Conservation (phyloP, 2,329 filamentous ascomycete species). For the Metarhizium brunneum region DNA sequence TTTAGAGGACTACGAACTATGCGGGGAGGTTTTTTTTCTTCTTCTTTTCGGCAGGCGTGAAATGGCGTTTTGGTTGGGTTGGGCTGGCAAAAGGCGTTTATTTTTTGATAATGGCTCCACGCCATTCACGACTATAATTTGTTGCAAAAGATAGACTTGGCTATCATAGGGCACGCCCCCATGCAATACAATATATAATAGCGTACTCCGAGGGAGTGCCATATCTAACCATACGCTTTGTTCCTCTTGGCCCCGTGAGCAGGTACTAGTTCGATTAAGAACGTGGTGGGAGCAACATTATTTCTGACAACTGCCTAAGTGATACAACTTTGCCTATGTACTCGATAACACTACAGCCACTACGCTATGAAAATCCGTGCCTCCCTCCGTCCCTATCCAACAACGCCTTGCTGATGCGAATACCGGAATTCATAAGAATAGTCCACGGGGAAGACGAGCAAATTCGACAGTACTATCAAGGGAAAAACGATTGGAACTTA, state of each 20-base stretch:
- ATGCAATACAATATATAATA: neutral
- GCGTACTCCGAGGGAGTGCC: neutral
- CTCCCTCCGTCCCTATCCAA: neutral
- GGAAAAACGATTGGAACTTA: conserved; percentile 3
- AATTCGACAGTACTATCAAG: neutral
- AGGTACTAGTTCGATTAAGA: neutral
- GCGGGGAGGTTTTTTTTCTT: neutral
- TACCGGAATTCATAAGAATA: neutral
- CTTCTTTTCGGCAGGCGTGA: neutral
- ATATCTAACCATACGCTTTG: neutral
- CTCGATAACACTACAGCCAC: neutral
- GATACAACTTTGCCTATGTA: neutral
- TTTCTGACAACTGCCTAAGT: neutral
- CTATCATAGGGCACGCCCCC: neutral
- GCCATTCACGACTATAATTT: neutral
- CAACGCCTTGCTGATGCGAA: conserved; percentile 10
- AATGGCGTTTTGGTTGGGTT: neutral
- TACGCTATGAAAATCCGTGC: neutral
- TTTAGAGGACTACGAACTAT: conserved; percentile 15
- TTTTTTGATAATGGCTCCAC: neutral
- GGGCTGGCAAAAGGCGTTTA: neutral
- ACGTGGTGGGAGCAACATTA: neutral
- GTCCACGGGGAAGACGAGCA: neutral
- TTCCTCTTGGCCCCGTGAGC: neutral
- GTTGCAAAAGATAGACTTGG: neutral